phyloP scores from a whole-genome alignment of 2,329 filamentous ascomycete genomes.

The Scedosporium boydii region DNA sequence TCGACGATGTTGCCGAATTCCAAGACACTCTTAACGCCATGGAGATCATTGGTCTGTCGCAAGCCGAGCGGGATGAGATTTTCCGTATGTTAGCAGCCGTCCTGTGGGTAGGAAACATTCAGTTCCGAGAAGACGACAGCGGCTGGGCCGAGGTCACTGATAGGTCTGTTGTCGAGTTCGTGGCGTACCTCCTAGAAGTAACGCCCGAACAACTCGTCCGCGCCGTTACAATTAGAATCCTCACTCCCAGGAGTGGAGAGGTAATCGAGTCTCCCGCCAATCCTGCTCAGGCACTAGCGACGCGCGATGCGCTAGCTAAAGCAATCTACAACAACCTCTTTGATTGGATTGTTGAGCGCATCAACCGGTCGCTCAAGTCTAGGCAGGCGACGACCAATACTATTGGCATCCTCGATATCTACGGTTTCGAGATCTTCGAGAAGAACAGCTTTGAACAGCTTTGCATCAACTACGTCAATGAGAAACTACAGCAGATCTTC shows the following conservation, averaged over 20 bases:
- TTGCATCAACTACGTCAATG: slow-evolving; percentile 99
- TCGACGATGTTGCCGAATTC: slow-evolving; percentile 85
- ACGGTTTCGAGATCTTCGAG: slow-evolving; percentile 98
- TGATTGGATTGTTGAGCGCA: slow-evolving; percentile 92
- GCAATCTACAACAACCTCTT: slow-evolving; percentile 97
- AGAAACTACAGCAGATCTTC: slow-evolving; percentile 98
- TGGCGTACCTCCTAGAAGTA: slow-evolving; percentile 88
- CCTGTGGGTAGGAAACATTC: slow-evolving; percentile 89
- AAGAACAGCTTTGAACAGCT: slow-evolving; percentile 98
- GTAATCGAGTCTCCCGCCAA: slow-evolving; percentile 73
- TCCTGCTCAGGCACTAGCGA: slow-evolving; percentile 72
- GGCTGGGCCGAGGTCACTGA: slow-evolving; percentile 83
- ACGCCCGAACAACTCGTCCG: slow-evolving; percentile 71
- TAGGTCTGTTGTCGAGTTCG: slow-evolving; percentile 85
- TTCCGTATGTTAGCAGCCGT: slow-evolving; percentile 91
- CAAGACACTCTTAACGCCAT: slow-evolving; percentile 88
- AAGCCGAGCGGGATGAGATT: slow-evolving; percentile 88
- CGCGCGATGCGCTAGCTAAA: slow-evolving; percentile 84
- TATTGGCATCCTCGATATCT: slow-evolving; percentile 96
- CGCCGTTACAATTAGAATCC: slow-evolving; percentile 79
- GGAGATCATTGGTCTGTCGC: slow-evolving; percentile 81
- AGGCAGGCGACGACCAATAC: slow-evolving; percentile 68
- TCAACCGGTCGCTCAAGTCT: slow-evolving; percentile 81
- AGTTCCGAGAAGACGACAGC: slow-evolving; percentile 80
- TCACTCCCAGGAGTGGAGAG: slow-evolving; percentile 59